These are phyloP conservation scores for Calophaca sinica DNA, from an alignment of 306 rosid species.

Conservation along the genomic window DNA sequence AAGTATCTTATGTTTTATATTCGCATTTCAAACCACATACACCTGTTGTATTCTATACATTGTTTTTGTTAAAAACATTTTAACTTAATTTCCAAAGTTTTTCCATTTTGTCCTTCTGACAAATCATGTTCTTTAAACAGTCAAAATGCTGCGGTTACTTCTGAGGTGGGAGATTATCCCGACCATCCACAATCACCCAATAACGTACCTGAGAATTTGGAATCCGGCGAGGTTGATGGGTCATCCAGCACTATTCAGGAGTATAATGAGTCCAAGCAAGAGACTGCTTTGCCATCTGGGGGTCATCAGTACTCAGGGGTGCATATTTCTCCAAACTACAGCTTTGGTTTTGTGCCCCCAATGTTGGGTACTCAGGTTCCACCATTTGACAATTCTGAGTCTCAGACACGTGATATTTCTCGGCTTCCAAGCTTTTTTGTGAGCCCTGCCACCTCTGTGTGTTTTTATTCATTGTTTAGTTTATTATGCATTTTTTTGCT, in stretches of 20 bases:
- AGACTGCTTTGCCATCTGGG: conserved; percentile 68
- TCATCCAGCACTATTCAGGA: conserved; percentile 70
- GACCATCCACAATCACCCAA: conserved; percentile 72
- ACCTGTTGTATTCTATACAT: conserved; percentile 11
- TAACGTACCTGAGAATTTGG: conserved; percentile 58
- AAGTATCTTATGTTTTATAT: conserved; percentile 29
- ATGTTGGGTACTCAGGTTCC: conserved; percentile 79
- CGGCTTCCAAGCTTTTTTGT: conserved; percentile 84
- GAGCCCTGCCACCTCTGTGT: conserved; percentile 49
- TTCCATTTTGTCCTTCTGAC: conserved; percentile 32
- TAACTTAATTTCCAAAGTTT: conserved; percentile 18
- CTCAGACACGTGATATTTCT: conserved; percentile 79
- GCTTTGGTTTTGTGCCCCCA: conserved; percentile 80
- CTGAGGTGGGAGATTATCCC: conserved; percentile 71
- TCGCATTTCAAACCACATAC: conserved; percentile 32
- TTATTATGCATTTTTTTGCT: conserved; percentile 41
- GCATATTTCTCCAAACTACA: conserved; percentile 69
- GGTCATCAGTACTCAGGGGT: conserved; percentile 72
- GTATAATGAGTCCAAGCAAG: conserved; percentile 76
- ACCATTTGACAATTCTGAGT: conserved; percentile 76
- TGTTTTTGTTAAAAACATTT: conserved; percentile 21
- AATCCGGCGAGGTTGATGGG: conserved; percentile 71
- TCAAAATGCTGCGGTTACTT: conserved; percentile 60
- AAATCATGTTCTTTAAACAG: conserved; percentile 43
- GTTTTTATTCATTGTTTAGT: conserved; percentile 38